A percentile compares a stretch with the other conserved stretches of the same genome.
phyloP scores from a whole-genome alignment of 176 grass and related monocot genomes.

The Triticum aestivum region IWGSC_CS_RefSeq_v2.1 NC_057801.1:738348724-738349223 shows the following conservation, averaged over 20 bases:
- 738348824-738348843: slow-evolving; percentile 39
- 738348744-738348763: slow-evolving; percentile 6
- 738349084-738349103: too few relatives aligned
- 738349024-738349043: too few relatives aligned
- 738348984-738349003: not conserved
- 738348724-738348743: not conserved
- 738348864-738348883: not conserved
- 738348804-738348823: slow-evolving; percentile 37
- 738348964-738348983: not conserved
- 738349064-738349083: too few relatives aligned
- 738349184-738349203: not conserved
- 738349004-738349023: too few relatives aligned
- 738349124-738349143: not conserved
- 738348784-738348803: slow-evolving; percentile 49
- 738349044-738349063: too few relatives aligned
- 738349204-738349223: too few relatives aligned
- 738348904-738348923: not conserved
- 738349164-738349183: not conserved
- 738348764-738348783: slow-evolving; percentile 27
- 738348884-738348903: not conserved
- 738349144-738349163: not conserved
- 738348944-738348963: not conserved
- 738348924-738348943: not conserved
- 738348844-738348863: not conserved
- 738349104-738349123: too few relatives aligned